Evolutionary conservation across 768 basidiomycete genomes (phyloP).

Genomic region (Boletus vinaceobasis): DNA sequence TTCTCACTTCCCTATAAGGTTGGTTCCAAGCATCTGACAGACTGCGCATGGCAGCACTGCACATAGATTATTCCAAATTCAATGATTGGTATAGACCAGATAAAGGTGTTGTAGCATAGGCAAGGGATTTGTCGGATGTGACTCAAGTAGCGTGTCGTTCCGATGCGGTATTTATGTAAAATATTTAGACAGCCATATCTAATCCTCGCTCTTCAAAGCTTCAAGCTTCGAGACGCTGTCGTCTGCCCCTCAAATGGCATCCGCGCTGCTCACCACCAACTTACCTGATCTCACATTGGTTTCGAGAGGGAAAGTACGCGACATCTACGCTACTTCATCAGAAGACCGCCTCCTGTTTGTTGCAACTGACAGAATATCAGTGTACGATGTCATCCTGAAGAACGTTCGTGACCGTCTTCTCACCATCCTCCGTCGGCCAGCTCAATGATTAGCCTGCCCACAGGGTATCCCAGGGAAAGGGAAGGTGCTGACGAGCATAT

Average conservation of each 20-base stretch:
- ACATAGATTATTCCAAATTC: conserved; percentile 14
- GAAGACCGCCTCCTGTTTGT: conserved; percentile 82
- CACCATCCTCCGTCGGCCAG: background rate
- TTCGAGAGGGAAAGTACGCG: conserved; percentile 93
- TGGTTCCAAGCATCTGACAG: conserved; percentile 46
- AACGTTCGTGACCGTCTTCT: conserved; percentile 58
- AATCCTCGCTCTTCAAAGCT: background rate
- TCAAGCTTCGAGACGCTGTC: background rate
- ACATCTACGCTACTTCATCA: conserved; percentile 80
- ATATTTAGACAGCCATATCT: conserved; percentile 1
- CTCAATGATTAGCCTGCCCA: background rate
- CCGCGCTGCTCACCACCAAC: conserved; percentile 51
- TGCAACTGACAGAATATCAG: conserved; percentile 93
- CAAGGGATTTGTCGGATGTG: conserved; percentile 3
- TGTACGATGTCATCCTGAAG: conserved; percentile 92
- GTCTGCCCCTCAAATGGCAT: conserved; percentile 17
- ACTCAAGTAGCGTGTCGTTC: conserved; percentile 6
- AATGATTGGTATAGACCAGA: conserved; percentile 3
- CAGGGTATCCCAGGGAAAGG: conserved; percentile 97
- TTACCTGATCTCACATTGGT: conserved; percentile 64
- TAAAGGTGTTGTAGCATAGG: conserved; percentile 20
- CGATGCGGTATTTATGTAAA: conserved; percentile 9
- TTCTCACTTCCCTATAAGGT: conserved; percentile 36
- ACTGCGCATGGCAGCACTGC: background rate
- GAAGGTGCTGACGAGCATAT: conserved; percentile 82